These are phyloP conservation scores for Catunica adiposa DNA, from an alignment of 2,329 filamentous ascomycete species.

Conservation along the genomic window DNA sequence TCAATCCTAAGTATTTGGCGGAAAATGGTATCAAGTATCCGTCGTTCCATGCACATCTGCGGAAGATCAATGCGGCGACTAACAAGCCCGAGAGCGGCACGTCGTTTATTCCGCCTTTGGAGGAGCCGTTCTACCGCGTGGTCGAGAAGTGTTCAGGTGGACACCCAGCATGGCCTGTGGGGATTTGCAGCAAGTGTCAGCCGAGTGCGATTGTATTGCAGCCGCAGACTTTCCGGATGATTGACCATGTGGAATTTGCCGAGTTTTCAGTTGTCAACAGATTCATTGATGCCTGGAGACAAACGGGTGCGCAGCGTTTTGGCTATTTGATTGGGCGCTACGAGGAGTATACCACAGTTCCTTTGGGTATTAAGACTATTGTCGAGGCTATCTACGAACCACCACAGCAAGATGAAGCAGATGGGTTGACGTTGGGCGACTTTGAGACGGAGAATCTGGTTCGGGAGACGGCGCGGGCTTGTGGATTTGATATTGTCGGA, in stretches of 20 bases:
- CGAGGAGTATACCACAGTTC: conserved; percentile 79
- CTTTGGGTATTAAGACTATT: conserved; percentile 83
- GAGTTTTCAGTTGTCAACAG: conserved; percentile 69
- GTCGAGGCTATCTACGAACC: conserved; percentile 96
- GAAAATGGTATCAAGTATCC: conserved; percentile 99
- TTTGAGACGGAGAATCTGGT: conserved; percentile 77
- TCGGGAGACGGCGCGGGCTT: conserved; percentile 62
- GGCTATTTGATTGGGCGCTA: conserved; percentile 88
- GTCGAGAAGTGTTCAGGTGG: conserved; percentile 79
- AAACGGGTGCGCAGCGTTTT: conserved; percentile 65
- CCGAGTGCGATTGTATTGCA: conserved; percentile 92
- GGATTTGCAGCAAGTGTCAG: conserved; percentile 96
- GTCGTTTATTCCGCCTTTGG: conserved; percentile 90
- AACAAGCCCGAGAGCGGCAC: conserved; percentile 89
- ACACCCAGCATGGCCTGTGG: conserved; percentile 84
- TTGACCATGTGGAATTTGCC: conserved; percentile 95
- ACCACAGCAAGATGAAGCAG: conserved; percentile 73
- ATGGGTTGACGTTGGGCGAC: conserved; percentile 68
- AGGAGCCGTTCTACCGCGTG: conserved; percentile 84
- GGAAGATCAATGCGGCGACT: conserved; percentile 88
- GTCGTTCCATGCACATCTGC: conserved; percentile 85
- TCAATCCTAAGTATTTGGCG: conserved; percentile 68
- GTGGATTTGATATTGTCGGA: conserved; percentile 75
- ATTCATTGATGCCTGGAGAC: conserved; percentile 85
- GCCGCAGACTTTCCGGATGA: conserved; percentile 86